Conservation (phyloP, 768 basidiomycete genomes). For the Gymnopilus junonius region DNA sequence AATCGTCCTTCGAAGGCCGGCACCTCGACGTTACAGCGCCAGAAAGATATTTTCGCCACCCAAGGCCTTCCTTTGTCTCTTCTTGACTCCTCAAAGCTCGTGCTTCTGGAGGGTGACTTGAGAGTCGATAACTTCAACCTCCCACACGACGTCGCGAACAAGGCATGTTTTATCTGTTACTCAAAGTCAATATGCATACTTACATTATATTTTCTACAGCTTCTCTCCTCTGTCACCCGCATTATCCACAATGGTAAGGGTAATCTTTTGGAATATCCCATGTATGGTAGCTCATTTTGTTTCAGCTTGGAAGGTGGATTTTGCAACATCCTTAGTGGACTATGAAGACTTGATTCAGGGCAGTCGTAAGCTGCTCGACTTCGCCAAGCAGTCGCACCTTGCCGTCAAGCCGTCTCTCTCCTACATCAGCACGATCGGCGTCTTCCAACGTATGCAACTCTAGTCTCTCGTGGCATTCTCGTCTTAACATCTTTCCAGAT, state of each 20-base stretch:
- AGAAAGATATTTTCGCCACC: background rate
- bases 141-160: background rate
- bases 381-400: slow-evolving; percentile 29
- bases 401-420: slow-evolving; percentile 25
- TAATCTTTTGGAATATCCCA: background rate
- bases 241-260: slow-evolving; percentile 25
- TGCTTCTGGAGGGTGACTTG: slow-evolving; percentile 36
- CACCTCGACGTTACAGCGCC: background rate
- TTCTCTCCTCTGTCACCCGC: slow-evolving; percentile 27
- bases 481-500: background rate
- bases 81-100: slow-evolving; percentile 5
- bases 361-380: slow-evolving; percentile 35
- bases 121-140: slow-evolving; percentile 29
- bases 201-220: background rate
- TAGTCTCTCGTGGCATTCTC: background rate
- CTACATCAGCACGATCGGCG: slow-evolving; percentile 38
- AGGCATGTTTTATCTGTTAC: background rate
- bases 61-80: slow-evolving; percentile 17
- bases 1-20: slow-evolving; percentile 23
- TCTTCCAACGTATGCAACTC: slow-evolving; percentile 25
- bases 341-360: slow-evolving; percentile 28
- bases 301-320: slow-evolving; percentile 44
- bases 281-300: background rate
- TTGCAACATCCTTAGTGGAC: slow-evolving; percentile 20
- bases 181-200: background rate